Conservation (phyloP, 768 basidiomycete genomes). For the Suillus ampliporus region DNA sequence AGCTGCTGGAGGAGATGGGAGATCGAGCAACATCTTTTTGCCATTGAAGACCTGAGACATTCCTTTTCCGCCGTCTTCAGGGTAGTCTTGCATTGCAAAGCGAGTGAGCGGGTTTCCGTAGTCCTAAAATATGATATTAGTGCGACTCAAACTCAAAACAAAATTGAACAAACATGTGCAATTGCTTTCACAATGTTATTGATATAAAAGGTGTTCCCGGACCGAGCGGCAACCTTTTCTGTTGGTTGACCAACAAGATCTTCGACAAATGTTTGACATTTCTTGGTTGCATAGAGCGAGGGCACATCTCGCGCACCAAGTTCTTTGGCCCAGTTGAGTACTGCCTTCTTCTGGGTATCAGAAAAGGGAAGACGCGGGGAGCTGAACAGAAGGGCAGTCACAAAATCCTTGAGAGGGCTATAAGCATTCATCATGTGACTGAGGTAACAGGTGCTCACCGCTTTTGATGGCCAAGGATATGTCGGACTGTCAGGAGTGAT, state of each 20-base stretch:
- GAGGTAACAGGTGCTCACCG: neutral
- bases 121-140: constrained; percentile 3
- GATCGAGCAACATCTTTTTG: constrained; percentile 13
- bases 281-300: constrained; percentile 21
- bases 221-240: constrained; percentile 19
- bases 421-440: neutral
- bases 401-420: constrained; percentile 13
- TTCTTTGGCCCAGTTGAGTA: constrained; percentile 31
- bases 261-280: neutral
- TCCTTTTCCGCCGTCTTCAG: constrained; percentile 7
- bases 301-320: constrained; percentile 34
- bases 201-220: constrained; percentile 31
- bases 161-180: constrained; percentile 15
- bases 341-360: constrained; percentile 30
- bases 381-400: constrained; percentile 33
- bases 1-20: constrained; percentile 15
- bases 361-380: constrained; percentile 36
- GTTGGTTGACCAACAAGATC: neutral
- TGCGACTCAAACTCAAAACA: neutral
- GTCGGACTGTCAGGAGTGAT: neutral
- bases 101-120: constrained; percentile 3
- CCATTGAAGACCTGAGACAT: constrained; percentile 16
- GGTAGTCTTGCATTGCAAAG: constrained; percentile 19
- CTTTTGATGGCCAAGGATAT: neutral
- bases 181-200: constrained; percentile 26